Percentiles rank a stretch among this genome's conserved stretches.
phyloP scores from a whole-genome alignment of 2,329 filamentous ascomycete genomes.

The Penicillium sp. region DNA sequence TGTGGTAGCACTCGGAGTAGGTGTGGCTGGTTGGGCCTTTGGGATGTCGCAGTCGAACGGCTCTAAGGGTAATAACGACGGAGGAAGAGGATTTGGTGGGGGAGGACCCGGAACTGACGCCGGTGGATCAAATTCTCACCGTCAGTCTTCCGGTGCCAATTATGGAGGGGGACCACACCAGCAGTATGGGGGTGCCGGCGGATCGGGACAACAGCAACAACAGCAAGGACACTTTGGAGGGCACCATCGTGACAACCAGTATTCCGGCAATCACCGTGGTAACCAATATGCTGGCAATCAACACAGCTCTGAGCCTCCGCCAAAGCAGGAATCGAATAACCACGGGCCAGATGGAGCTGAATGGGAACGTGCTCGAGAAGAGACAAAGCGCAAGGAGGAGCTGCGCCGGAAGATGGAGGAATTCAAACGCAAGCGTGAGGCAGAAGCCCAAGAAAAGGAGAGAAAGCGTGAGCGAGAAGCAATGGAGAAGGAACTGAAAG shows the following conservation, averaged over 20 bases:
- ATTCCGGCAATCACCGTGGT: conserved; percentile 33
- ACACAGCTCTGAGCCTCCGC: conserved; percentile 26
- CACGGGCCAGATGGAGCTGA: conserved; percentile 20
- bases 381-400: conserved; percentile 36
- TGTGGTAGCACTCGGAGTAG: conserved; percentile 67
- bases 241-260: conserved; percentile 28
- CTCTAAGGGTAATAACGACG: conserved; percentile 24
- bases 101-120: conserved; percentile 20
- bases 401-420: conserved; percentile 38
- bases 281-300: conserved; percentile 35
- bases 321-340: conserved; percentile 15
- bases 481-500: conserved; percentile 39
- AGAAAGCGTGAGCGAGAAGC: conserved; percentile 38
- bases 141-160: conserved; percentile 22
- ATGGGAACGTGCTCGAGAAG: conserved; percentile 30
- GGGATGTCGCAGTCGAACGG: conserved; percentile 58
- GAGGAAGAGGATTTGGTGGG: conserved; percentile 22
- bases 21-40: conserved; percentile 71
- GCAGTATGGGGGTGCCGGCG: conserved; percentile 2
- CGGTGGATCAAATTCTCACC: conserved; percentile 18
- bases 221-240: conserved; percentile 29
- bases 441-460: conserved; percentile 37
- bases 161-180: conserved; percentile 24
- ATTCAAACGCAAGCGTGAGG: conserved; percentile 35
- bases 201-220: conserved; percentile 9